Base-by-base conservation (phyloP, 306 rosid species). In the Cucurbita maxima region DNA sequence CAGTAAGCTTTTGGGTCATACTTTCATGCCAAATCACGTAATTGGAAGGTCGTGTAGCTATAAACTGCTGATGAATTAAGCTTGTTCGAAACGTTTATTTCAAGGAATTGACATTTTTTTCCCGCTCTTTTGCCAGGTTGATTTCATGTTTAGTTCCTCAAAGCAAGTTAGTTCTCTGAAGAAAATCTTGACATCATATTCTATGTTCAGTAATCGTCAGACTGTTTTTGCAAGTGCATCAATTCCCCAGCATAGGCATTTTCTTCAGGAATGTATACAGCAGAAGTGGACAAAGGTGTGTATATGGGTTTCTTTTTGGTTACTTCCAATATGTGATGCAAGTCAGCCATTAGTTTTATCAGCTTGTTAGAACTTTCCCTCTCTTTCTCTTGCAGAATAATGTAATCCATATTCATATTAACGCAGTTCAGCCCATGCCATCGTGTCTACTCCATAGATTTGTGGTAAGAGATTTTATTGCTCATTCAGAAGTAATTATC, bases 171-270 rank as follows among this genome's bases (percentile, higher is more conserved):
- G 88, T 79, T 91, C 89, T 61, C 91, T 94, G 13, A 83, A 87
- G 76, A 91, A 91, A 82, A 89, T 94, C 79, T 88, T 94, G 95
- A 89, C 88, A 53, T 86, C 90, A 48, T 89, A 87, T 73, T 91
- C 96, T 9, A 81, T 92, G 22, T 84, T 85, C 84, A 82, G 79
- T 61, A 86, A 76, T 53, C 95, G 95, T 48, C 99, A 94, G 76
- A 94, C 97, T 9, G 74, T 94, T 77, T 94, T 94, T 89, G 95
- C 96, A 51, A 94, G 97, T 78, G 99, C 99, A 61, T 94, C 99
- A 36, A 87, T 94, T 81, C 99, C 97, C 43, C 95, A 91, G 81
- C 99, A 91, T 78, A 87, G 83, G 45, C 90, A 86, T 75, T 94
- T 91, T 80, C 69, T 91, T 80, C 86, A 86, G 51, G 96, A 94